phyloP scores from a whole-genome alignment of 78 protist genomes.

The Tieghemostelium lacteum region DNA sequence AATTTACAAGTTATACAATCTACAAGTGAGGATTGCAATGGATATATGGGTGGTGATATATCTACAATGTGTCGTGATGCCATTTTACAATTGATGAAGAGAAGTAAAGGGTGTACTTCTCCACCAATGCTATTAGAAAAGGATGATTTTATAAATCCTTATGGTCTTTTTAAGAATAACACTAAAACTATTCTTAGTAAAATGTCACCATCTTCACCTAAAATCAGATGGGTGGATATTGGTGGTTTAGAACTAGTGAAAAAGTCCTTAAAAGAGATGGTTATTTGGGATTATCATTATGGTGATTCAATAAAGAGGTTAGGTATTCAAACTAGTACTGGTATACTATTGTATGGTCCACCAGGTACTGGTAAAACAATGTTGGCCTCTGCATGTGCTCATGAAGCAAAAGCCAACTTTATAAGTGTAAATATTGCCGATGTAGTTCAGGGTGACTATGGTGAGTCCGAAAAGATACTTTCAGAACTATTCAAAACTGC shows the following conservation, averaged over 20 bases:
- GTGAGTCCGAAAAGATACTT: conserved; percentile 99
- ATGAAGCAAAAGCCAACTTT: conserved; percentile 99
- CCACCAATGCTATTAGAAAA: neutral
- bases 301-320: conserved; percentile 97
- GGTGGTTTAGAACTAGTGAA: conserved; percentile 99
- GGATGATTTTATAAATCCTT: conserved; percentile 5
- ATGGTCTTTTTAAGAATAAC: conserved; percentile 6
- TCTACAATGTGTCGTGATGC: conserved; percentile 45
- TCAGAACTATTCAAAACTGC: conserved; percentile 99
- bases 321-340: conserved; percentile 98
- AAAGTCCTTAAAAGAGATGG: conserved; percentile 88
- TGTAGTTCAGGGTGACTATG: conserved; percentile 98
- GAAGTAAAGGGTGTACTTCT: neutral
- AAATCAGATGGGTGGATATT: conserved; percentile 99
- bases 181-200: neutral
- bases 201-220: conserved; percentile 89
- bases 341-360: conserved; percentile 99
- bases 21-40: conserved; percentile 56
- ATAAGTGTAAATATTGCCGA: conserved; percentile 98
- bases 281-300: conserved; percentile 99
- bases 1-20: neutral
- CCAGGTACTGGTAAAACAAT: conserved; percentile 99
- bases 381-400: conserved; percentile 99
- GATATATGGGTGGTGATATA: conserved; percentile 61
- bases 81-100: conserved; percentile 10